A percentile compares a stretch with the other conserved stretches of the same genome.
Conservation (phyloP, 208 protist genomes). For the Acanthamoeba lenticulata region DNA sequence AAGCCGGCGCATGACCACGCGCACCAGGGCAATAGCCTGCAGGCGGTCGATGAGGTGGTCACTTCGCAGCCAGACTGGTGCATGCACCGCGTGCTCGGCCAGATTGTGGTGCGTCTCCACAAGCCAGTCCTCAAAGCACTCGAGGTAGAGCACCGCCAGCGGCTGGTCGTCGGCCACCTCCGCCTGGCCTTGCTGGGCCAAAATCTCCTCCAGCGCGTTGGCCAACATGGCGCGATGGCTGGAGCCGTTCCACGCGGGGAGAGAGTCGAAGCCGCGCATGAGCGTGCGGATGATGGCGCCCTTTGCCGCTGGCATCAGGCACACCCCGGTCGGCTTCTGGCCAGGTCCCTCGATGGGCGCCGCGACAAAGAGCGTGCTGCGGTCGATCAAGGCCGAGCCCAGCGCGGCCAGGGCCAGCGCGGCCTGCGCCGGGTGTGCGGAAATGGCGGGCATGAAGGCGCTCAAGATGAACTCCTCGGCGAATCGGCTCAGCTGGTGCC, state of each 20-base stretch:
- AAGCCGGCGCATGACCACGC: neutral
- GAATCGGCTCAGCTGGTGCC: neutral
- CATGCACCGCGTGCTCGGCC: neutral
- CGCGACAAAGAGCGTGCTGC: neutral
- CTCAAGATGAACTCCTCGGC: neutral
- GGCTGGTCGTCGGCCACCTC: neutral
- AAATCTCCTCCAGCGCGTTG: neutral
- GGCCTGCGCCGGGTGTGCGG: neutral
- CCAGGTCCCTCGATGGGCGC: too few relatives aligned
- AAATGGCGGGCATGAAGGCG: neutral
- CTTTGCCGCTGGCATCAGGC: neutral
- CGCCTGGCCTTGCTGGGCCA: neutral
- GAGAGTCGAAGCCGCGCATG: neutral
- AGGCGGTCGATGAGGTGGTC: conserved; percentile 16
- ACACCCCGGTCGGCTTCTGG: too few relatives aligned
- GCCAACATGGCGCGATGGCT: neutral
- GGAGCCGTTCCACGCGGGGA: neutral
- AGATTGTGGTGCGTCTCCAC: neutral
- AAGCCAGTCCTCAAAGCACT: conserved; percentile 45
- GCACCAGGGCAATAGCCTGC: neutral
- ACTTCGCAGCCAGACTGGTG: neutral
- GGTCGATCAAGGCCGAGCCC: neutral
- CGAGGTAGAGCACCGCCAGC: conserved; percentile 1
- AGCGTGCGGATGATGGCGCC: conserved; percentile 1
- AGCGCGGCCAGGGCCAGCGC: neutral